Evolutionary conservation across 2,329 filamentous ascomycete genomes (phyloP).

Genomic region (Alternaria ventricosa): DNA sequence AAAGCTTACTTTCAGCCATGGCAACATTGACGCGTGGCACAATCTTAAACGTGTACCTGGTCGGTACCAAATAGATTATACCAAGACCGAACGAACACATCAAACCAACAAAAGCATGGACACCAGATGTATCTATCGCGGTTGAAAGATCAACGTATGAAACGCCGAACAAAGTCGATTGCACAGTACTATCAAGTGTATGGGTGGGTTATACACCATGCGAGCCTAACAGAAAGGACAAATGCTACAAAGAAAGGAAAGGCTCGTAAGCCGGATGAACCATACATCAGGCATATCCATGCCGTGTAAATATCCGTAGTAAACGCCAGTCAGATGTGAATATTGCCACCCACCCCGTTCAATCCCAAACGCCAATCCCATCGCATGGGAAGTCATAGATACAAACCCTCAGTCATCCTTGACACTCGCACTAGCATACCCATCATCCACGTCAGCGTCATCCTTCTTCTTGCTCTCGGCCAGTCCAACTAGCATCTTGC

Average conservation of each 20-base stretch:
- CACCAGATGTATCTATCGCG: neutral
- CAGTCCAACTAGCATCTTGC: slow-evolving; percentile 53
- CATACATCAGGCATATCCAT: neutral
- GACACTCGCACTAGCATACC: slow-evolving; percentile 38
- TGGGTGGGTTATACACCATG: neutral
- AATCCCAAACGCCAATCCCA: neutral
- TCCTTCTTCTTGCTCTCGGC: slow-evolving; percentile 14
- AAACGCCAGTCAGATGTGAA: neutral
- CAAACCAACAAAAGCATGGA: neutral
- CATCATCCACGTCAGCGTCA: slow-evolving; percentile 35
- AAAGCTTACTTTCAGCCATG: neutral
- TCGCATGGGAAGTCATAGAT: neutral
- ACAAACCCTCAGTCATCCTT: slow-evolving; percentile 26
- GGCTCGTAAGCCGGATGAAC: neutral
- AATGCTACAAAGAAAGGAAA: neutral
- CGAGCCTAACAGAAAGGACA: neutral
- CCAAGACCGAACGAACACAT: neutral
- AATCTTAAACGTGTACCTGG: neutral
- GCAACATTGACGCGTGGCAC: neutral
- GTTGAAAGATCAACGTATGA: neutral
- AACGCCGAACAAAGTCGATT: neutral
- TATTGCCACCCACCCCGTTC: neutral
- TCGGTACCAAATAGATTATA: neutral
- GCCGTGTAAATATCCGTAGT: neutral
- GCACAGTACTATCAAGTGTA: neutral